A percentile compares a stretch with the other conserved stretches of the same genome.
phyloP scores from a whole-genome alignment of 148 eudicot genomes.

The Talinum fruticosum region DNA sequence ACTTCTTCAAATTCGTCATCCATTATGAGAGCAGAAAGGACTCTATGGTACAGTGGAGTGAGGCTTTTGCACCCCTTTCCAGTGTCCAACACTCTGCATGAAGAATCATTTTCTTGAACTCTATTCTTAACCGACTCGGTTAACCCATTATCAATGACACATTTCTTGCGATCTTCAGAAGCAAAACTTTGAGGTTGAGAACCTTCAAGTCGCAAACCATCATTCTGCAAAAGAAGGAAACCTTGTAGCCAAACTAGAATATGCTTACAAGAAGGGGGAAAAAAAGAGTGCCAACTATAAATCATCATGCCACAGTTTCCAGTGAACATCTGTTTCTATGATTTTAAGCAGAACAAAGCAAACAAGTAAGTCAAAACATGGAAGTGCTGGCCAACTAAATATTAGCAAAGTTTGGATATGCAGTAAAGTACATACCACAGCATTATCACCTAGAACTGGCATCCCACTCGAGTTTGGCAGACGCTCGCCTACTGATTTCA shows the following conservation, averaged over 20 bases:
- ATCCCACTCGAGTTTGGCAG: conserved; percentile 34
- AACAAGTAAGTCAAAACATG: not conserved
- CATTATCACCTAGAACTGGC: conserved; percentile 23
- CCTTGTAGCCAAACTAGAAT: not conserved
- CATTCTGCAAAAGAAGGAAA: conserved; percentile 40
- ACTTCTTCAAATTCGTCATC: conserved; percentile 74
- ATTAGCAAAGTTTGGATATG: not conserved
- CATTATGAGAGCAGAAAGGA: conserved; percentile 79
- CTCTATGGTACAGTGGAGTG: conserved; percentile 71
- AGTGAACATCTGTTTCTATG: not conserved
- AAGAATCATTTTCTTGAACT: conserved; percentile 46
- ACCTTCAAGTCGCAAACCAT: conserved; percentile 35
- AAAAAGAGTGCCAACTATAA: not conserved
- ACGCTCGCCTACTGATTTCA: conserved; percentile 47
- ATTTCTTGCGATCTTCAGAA: conserved; percentile 34
- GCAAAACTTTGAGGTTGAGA: conserved; percentile 28
- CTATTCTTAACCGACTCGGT: conserved; percentile 36
- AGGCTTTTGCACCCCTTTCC: conserved; percentile 33
- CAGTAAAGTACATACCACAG: conserved; percentile 22
- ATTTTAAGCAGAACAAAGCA: not conserved
- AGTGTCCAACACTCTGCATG: conserved; percentile 37
- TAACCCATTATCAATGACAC: conserved; percentile 33
- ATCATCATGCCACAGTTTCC: not conserved
- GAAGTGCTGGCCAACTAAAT: not conserved
- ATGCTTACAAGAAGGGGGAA: not conserved